Conservation (phyloP, 768 basidiomycete genomes). For the Russula emetica region DNA sequence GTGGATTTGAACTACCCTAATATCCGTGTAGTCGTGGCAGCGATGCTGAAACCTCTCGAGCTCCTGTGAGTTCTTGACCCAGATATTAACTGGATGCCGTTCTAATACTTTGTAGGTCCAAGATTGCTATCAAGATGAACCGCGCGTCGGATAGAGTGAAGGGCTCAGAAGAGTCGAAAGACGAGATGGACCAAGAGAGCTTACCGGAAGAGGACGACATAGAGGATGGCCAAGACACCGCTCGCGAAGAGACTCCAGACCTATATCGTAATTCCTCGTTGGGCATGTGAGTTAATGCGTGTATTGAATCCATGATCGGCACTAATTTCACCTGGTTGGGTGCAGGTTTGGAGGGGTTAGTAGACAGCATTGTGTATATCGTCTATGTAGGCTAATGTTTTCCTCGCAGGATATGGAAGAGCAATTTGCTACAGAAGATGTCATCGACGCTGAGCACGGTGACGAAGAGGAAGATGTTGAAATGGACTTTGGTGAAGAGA, state of each 20-base stretch:
- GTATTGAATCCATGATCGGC: not conserved
- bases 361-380: conserved; percentile 26
- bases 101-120: conserved; percentile 56
- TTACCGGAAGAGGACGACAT: conserved; percentile 50
- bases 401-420: conserved; percentile 77
- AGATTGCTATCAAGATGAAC: conserved; percentile 98
- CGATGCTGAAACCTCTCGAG: conserved; percentile 85
- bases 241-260: conserved; percentile 82
- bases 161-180: conserved; percentile 45
- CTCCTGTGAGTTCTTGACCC: conserved; percentile 57
- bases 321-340: conserved; percentile 2
- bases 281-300: conserved; percentile 65
- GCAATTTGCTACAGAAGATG: conserved; percentile 63
- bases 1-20: conserved; percentile 96
- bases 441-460: conserved; percentile 78
- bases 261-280: conserved; percentile 94
- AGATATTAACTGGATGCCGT: not conserved
- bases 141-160: conserved; percentile 64
- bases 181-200: conserved; percentile 45
- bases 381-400: conserved; percentile 25
- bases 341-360: conserved; percentile 73
- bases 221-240: conserved; percentile 56
- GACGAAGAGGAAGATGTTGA: conserved; percentile 81
- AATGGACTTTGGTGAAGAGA: conserved; percentile 82
- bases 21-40: conserved; percentile 77